Conservation (phyloP, 2,329 filamentous ascomycete species). For the Botrytis paeoniae region DNA sequence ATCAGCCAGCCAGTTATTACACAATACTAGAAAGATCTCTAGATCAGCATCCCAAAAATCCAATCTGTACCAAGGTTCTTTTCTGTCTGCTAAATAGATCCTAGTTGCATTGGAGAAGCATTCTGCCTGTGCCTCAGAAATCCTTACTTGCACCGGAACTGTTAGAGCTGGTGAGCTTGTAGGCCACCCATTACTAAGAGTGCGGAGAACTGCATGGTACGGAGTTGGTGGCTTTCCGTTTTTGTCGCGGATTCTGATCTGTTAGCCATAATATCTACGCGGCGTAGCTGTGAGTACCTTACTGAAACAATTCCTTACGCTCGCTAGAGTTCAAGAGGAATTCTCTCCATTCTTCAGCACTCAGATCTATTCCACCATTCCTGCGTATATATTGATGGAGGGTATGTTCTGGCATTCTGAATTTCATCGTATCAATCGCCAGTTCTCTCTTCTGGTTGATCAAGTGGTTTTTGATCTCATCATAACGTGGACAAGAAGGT, state of each 20-base stretch:
- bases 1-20: neutral
- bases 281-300: neutral
- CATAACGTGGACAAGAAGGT: slow-evolving; percentile 1
- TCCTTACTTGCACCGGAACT: neutral
- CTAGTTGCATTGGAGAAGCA: neutral
- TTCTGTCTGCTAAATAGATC: slow-evolving; percentile 4
- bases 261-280: neutral
- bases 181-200: neutral
- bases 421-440: slow-evolving; percentile 16
- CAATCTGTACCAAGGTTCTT: slow-evolving; percentile 3
- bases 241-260: neutral
- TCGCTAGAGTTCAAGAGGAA: slow-evolving; percentile 11
- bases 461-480: slow-evolving; percentile 8
- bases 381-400: slow-evolving; percentile 9
- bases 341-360: slow-evolving; percentile 11
- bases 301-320: slow-evolving; percentile 4
- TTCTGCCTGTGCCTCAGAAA: neutral
- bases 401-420: slow-evolving; percentile 15
- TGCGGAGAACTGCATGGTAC: slow-evolving; percentile 7
- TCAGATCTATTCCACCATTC: slow-evolving; percentile 2
- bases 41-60: slow-evolving; percentile 17
- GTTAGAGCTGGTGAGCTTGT: too few species aligned
- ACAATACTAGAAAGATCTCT: neutral
- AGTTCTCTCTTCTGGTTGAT: neutral
- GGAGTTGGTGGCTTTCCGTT: slow-evolving; percentile 7